Conservation (phyloP, 2,329 filamentous ascomycete species). For the Claviceps spartinae region DNA sequence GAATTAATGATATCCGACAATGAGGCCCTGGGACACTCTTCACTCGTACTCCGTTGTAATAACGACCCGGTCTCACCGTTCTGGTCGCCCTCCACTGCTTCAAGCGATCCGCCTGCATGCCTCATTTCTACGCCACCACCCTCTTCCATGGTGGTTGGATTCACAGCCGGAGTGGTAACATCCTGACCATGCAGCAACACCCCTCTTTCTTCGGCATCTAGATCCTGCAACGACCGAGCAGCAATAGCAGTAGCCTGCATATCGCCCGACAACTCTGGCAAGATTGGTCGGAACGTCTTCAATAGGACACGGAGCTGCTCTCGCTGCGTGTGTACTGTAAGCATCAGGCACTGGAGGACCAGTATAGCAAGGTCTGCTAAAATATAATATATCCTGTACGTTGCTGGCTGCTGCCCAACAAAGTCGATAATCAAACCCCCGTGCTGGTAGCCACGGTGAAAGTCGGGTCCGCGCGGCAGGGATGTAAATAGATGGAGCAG, state of each 20-base stretch:
- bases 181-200: conserved; percentile 16
- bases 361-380: conserved; percentile 43
- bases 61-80: conserved; percentile 16
- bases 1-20: conserved; percentile 37
- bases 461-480: conserved; percentile 43
- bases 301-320: conserved; percentile 40
- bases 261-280: conserved; percentile 17
- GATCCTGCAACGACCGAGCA: conserved; percentile 29
- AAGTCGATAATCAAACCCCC: conserved; percentile 56
- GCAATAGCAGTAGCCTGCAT: conserved; percentile 5
- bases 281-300: conserved; percentile 23
- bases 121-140: conserved; percentile 33
- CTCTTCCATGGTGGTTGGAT: conserved; percentile 18
- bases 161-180: conserved; percentile 17
- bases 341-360: conserved; percentile 47
- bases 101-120: conserved; percentile 13
- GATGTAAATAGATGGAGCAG: conserved; percentile 43
- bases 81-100: conserved; percentile 12
- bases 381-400: conserved; percentile 41
- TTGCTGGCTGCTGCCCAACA: conserved; percentile 50
- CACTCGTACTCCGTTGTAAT: conserved; percentile 12
- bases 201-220: conserved; percentile 44
- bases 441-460: conserved; percentile 50
- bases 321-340: conserved; percentile 47
- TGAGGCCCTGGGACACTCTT: conserved; percentile 22